These are phyloP conservation scores for Albugo candida DNA, from an alignment of 352 stramenopile species.

Conservation along the genomic window DNA sequence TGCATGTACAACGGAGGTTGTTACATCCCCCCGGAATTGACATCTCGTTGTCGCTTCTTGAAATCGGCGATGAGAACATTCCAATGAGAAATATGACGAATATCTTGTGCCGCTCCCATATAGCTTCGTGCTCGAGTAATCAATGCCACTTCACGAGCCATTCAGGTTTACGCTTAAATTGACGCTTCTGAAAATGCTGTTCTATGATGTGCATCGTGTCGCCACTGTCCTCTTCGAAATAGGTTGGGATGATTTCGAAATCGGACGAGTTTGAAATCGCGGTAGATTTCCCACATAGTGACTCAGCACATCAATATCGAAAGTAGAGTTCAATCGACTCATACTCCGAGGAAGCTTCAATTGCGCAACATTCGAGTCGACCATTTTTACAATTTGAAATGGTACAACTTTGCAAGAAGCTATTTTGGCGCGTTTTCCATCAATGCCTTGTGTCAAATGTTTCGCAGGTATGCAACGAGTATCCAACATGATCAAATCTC, in stretches of 20 bases:
- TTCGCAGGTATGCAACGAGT: conserved; percentile 6
- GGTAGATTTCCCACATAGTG: too few relatives aligned
- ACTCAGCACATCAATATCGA: conserved; percentile 8
- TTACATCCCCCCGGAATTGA: neutral
- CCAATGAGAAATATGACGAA: too few relatives aligned
- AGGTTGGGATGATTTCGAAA: neutral
- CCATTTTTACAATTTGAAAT: conserved; percentile 7
- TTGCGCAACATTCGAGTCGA: conserved; percentile 5
- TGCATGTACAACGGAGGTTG: too few relatives aligned
- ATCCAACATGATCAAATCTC: conserved; percentile 3
- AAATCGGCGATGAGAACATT: too few relatives aligned
- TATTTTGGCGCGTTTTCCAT: conserved; percentile 3
- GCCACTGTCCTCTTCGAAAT: neutral
- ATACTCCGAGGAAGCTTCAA: conserved; percentile 7
- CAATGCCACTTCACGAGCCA: conserved; percentile 5
- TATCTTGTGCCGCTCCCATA: conserved; percentile 3
- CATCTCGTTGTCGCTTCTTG: conserved; percentile 1
- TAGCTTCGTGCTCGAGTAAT: neutral
- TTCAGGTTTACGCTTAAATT: conserved; percentile 8
- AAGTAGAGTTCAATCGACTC: neutral
- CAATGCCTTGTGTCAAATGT: conserved; percentile 1
- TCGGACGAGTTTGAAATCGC: too few relatives aligned
- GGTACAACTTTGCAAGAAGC: conserved; percentile 3
- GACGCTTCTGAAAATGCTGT: too few relatives aligned
- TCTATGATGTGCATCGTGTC: conserved; percentile 1